These are phyloP conservation scores for Agaricus blazei DNA, from an alignment of 768 basidiomycete genomes.

Conservation along the genomic window DNA sequence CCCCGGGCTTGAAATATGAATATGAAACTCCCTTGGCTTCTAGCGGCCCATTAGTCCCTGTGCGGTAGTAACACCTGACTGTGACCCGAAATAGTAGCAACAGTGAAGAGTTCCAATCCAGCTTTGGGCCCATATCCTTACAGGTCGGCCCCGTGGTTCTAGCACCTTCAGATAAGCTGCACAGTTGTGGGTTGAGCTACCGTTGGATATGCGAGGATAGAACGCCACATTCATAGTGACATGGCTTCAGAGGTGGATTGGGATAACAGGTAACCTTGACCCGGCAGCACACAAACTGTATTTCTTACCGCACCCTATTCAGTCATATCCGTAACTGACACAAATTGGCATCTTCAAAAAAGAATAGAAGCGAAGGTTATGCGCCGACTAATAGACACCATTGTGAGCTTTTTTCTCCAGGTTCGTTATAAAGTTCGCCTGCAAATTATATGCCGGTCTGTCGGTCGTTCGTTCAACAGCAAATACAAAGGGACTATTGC, in stretches of 20 bases:
- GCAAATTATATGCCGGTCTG: too few relatives aligned
- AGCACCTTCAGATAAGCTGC: too few relatives aligned
- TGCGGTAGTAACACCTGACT: neutral
- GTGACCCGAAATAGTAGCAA: neutral
- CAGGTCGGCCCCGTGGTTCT: too few relatives aligned
- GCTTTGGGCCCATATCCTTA: neutral
- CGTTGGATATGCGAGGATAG: too few relatives aligned
- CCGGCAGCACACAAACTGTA: too few relatives aligned
- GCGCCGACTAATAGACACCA: neutral
- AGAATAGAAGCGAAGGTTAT: neutral
- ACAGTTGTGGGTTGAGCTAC: too few relatives aligned
- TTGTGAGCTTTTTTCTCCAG: neutral
- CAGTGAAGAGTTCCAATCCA: neutral
- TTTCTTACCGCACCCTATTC: too few relatives aligned
- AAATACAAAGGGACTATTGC: too few relatives aligned
- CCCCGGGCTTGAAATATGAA: neutral
- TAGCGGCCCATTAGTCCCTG: constrained; percentile 2
- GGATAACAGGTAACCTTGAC: too few relatives aligned
- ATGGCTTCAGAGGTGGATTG: too few relatives aligned
- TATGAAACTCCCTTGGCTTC: constrained; percentile 5
- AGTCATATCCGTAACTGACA: neutral
- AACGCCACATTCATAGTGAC: too few relatives aligned
- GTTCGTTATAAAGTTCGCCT: neutral
- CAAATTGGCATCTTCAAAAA: neutral
- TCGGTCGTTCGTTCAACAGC: too few relatives aligned